Evolutionary conservation across 305 asterid genomes (phyloP), one percentile per base, ranked within the genome.

Genomic region (Petunia hybrid): DNA sequence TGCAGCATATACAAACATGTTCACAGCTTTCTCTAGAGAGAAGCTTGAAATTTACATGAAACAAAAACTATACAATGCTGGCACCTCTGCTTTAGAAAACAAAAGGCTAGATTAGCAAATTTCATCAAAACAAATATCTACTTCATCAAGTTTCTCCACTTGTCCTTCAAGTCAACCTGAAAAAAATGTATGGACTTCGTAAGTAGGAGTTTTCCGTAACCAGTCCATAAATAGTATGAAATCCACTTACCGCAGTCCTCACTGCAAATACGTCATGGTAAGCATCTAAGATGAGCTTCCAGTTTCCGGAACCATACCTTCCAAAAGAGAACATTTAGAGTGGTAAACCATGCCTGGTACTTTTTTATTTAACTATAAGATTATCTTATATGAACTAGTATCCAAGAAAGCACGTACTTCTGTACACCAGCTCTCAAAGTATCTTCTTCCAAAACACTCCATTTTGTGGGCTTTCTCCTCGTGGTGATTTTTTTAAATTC

Each of bases 141-240:
- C 51, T 87, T 84, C 0, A 84, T 88, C 91, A 95, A 1, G 89
- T 94, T 95, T 86, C 99, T 92, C 99, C 99, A 95, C 83, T 95
- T 95, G 90, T 95, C 99, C 92, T 92, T 95, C 89, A 95, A 89
- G 85, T 95, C 98, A 70, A 83, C 90, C 98, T 95, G 88, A 65
- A 84, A 63, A 61, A 82, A 82, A 51, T 16, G 69, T 16, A 43
- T 59, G 13, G 12, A 16, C 55, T 55, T 80, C 40, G 41, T 40
- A 53, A 59, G 82, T 55, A n/a, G 74, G 62, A 35, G 31, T 13
- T 76, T 79, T 8, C 31, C 12, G 53, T 36, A 55, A 83, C 13
- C 48, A 66, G 39, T 7, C 31, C 31, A 22, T 22, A 22, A 46
- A 39, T n/a, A 46, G 80, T 67, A 57, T 38, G 16, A 85, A 56